phyloP scores from a whole-genome alignment of 768 basidiomycete species.

The Leucosporidium yakuticum region DNA sequence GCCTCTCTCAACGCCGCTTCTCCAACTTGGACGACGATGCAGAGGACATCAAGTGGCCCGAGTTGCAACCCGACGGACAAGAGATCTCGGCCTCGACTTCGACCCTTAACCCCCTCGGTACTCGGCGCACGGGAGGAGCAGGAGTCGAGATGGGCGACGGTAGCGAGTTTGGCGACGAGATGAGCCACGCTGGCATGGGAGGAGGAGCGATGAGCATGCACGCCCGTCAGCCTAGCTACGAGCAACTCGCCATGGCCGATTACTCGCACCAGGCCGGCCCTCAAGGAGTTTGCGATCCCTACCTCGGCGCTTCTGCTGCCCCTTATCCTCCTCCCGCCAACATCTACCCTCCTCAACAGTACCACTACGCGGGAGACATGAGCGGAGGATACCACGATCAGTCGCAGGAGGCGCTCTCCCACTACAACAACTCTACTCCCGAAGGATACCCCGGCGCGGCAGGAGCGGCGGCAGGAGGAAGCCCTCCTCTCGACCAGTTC shows the following conservation, averaged over 20 bases:
- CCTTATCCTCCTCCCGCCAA: constrained; percentile 1
- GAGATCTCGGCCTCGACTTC: constrained; percentile 17
- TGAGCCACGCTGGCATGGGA: neutral
- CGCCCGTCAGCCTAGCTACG: neutral
- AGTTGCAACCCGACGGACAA: constrained; percentile 27
- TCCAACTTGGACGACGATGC: constrained; percentile 29
- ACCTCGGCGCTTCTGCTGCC: constrained; percentile 1
- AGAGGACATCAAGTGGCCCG: constrained; percentile 37
- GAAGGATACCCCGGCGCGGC: neutral
- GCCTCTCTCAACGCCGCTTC: constrained; percentile 33
- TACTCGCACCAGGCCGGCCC: no score
- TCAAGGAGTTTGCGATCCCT: neutral
- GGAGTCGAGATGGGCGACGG: constrained; percentile 21
- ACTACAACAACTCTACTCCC: neutral
- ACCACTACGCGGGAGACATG: neutral
- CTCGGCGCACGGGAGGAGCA: constrained; percentile 31
- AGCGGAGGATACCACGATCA: no score
- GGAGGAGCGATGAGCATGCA: neutral
- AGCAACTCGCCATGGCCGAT: neutral
- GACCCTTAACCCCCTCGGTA: constrained; percentile 35
- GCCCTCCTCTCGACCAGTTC: neutral
- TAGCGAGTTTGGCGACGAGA: neutral
- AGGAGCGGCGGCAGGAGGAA: neutral
- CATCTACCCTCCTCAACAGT: constrained; percentile 7
- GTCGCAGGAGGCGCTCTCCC: neutral